These are phyloP conservation scores for Juglanconis oblonga DNA, from an alignment of 2,329 filamentous ascomycete genomes.

Conservation along the genomic window DNA sequence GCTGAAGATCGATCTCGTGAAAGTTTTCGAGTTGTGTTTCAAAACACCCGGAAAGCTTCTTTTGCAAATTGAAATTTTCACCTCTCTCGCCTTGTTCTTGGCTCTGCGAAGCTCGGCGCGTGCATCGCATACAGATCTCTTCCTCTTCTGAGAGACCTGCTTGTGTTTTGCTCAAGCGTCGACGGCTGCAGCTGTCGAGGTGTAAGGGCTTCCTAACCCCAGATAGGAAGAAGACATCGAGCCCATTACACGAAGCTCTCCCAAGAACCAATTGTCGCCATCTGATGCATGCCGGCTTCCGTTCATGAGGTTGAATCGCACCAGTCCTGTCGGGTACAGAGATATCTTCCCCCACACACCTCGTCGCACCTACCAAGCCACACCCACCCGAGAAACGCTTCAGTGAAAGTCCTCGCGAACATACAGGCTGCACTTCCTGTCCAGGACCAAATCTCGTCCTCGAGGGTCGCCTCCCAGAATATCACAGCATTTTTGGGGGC, in stretches of 20 bases:
- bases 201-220: conserved; percentile 33
- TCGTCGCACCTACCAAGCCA: conserved; percentile 21
- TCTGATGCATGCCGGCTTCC: conserved; percentile 48
- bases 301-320: conserved; percentile 39
- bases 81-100: conserved; percentile 3
- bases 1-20: conserved; percentile 10
- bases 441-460: not conserved
- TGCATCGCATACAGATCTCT: conserved; percentile 21
- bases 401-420: not conserved
- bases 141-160: conserved; percentile 29
- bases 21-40: conserved; percentile 11
- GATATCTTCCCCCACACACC: conserved; percentile 25
- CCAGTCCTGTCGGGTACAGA: conserved; percentile 30
- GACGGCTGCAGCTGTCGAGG: conserved; percentile 32
- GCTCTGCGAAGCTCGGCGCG: conserved; percentile 11
- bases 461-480: not conserved
- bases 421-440: not conserved
- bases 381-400: conserved; percentile 1
- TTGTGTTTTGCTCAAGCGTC: conserved; percentile 20
- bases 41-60: conserved; percentile 13
- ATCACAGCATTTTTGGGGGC: conserved; percentile 3
- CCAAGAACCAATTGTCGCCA: conserved; percentile 38
- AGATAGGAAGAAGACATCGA: conserved; percentile 2
- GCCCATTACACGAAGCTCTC: conserved; percentile 19
- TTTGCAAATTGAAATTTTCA: not conserved